Evolutionary conservation across 768 basidiomycete genomes (phyloP), one percentile per base, ranked within the genome.

Genomic region (Lactarius deliciosus): DNA sequence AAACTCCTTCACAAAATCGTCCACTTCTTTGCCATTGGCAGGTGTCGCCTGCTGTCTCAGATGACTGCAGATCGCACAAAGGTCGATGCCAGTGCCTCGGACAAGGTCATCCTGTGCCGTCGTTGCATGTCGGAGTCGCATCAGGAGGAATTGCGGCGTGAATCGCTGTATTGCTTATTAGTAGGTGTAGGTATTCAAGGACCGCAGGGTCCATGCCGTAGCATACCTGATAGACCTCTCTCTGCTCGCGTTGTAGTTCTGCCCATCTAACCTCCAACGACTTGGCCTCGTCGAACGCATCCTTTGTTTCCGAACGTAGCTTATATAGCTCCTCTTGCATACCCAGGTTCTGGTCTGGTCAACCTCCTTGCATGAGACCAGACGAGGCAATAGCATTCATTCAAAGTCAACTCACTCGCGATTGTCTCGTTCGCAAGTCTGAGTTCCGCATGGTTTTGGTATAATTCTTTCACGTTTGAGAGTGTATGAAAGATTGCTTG

Each of bases 21-120:
- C 95, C 28, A 95, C 83, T 40, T 91, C 91, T 70, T 80, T 80
- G 47, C 75, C 74, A 36, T 79, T 75, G 10, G 71, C 40, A 8
- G 58, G 43, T 0, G 66, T 60, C 15, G 68, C 60, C 60, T 16
- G 72, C 57, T 2, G 64, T 64, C 36, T 69, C 70, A 22, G 77
- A 69, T 22, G 77, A 72, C 8, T n/a, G 79, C 73, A 10, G 82
- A 81, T 7, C 85, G 87, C 32, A 97, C 83, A 74, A 98, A 97
- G 0, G 86, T 78, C n/a, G 87, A 84, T 1, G 94, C 94, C 28
- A 96, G 78, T 2, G 86, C 81, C 76, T 98, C 96, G 1, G 94
- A 95, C 16, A 84, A 84, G 79, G 65, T 95, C 94, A 70, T 98
- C 96, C 76, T 96, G 95, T 25, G 90, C 89, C 0, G 90, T 94